These are phyloP conservation scores for Saturnispora gosingensis DNA, from an alignment of 805 yeast genomes.

Conservation along the genomic window DNA sequence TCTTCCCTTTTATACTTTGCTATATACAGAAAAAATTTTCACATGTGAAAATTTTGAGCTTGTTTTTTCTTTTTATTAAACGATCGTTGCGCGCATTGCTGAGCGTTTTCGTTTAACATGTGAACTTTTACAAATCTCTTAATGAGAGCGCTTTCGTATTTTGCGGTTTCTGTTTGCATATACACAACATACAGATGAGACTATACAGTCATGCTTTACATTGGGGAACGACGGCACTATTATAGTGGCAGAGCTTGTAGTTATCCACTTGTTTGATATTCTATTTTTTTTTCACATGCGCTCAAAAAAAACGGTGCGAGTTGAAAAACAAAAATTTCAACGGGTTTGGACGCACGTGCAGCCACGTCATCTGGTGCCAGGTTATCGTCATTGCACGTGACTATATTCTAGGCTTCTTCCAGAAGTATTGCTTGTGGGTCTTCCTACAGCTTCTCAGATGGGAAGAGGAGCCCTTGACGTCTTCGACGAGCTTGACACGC, in stretches of 20 bases:
- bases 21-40: slow-evolving; percentile 1
- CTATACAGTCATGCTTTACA: no score
- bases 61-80: not conserved
- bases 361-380: not conserved
- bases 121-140: not conserved
- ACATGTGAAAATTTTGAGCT: not conserved
- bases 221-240: no score
- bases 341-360: not conserved
- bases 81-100: not conserved
- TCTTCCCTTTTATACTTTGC: not conserved
- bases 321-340: not conserved
- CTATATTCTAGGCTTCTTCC: slow-evolving; percentile 45
- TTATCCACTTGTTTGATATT: no score
- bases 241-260: no score
- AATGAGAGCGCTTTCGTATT: no score
- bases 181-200: no score
- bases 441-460: slow-evolving; percentile 78
- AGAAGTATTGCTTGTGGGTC: slow-evolving; percentile 82
- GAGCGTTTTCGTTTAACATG: not conserved
- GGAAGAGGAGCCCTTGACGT: slow-evolving; percentile 72
- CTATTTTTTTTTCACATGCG: not conserved
- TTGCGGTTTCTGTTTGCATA: no score
- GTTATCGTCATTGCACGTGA: not conserved
- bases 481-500: slow-evolving; percentile 61
- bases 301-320: not conserved